Base-by-base conservation (phyloP, 2,329 filamentous ascomycete species). In the Sporothrix globosa region DNA sequence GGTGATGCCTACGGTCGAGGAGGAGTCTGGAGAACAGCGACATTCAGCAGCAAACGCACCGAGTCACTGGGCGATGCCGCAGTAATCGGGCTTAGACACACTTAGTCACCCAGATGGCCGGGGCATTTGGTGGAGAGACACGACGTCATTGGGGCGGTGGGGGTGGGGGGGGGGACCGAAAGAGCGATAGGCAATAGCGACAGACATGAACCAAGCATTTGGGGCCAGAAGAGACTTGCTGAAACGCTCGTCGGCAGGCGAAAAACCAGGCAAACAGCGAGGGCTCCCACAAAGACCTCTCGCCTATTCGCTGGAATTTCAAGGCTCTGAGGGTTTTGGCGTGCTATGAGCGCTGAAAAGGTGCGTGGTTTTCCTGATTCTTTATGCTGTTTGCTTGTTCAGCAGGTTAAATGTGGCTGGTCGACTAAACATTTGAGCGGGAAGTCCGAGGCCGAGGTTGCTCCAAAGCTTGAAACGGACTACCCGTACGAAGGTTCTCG, bases 1-100 rank as follows among this genome's bases (percentile, higher is more conserved):
- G 52, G 21, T 54, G 52, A 54, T 54, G 52, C 52, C 52, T 54
- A 54, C 52, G 24, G 24, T 19, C 50, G 50, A 53, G 50, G 13
- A 17, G 5, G 48, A 19, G 19, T 21, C 48, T n/a, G 19, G 48
- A 19, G 48, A 44, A 46, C 41, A 46, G 14, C 41, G 11, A 46
- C 14, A 13, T 46, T 46, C 41, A 46, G 41, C 41, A 46, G 41
- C 41, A 14, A 46, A 34, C 34, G 34, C 6, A 34, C 34, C 3
- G 34, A 34, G 34, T 34, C 48, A 50, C 39, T 13, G 58, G 58
- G 58, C 58, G 39, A 63, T 24, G 58, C 58, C 58, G 58, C 58
- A 46, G n/a, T 14, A 24, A 63, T 9, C 58, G n/a, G 58, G 58
- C 58, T 63, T 63, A 63, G 58, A 63, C 58, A 63, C 58, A 63